Conservation (phyloP, 2,329 filamentous ascomycete genomes). For the Apiospora koreana region DNA sequence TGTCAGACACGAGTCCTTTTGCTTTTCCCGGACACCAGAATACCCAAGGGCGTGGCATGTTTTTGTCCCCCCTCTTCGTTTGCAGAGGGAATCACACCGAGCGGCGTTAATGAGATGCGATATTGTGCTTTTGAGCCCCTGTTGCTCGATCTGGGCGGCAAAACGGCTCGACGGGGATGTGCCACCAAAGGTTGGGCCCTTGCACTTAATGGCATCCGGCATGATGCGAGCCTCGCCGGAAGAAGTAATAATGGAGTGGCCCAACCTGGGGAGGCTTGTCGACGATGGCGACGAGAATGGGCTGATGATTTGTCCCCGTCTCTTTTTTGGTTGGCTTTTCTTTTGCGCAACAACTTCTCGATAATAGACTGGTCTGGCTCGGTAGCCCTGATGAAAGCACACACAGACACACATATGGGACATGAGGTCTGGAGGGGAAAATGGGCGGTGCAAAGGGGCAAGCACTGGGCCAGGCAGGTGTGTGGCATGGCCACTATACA, state of each 20-base stretch:
- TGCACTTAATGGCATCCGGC: slow-evolving; percentile 12
- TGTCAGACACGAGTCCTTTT: slow-evolving; percentile 22
- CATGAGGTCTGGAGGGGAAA: slow-evolving; percentile 9
- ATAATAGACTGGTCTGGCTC: slow-evolving; percentile 14
- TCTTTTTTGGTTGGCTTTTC: slow-evolving; percentile 6
- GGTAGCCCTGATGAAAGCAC: slow-evolving; percentile 11
- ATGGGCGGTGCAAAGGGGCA: background rate
- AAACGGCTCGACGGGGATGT: background rate
- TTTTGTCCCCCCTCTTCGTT: slow-evolving; percentile 16
- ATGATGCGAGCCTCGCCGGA: slow-evolving; percentile 1
- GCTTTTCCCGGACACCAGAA: slow-evolving; percentile 23
- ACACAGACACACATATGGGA: background rate
- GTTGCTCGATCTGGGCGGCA: background rate
- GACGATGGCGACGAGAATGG: background rate
- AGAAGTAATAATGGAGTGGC: background rate
- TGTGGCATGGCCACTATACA: background rate
- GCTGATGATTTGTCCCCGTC: background rate
- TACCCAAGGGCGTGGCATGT: slow-evolving; percentile 27
- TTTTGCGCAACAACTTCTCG: background rate
- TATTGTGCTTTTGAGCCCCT: slow-evolving; percentile 7
- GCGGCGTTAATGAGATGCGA: slow-evolving; percentile 14
- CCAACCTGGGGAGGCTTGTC: background rate
- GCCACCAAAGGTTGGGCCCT: background rate
- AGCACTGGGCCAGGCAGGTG: background rate
- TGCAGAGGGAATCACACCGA: background rate